Base-by-base conservation (phyloP, 163 green algal species). In the Prototheca cutis region DNA sequence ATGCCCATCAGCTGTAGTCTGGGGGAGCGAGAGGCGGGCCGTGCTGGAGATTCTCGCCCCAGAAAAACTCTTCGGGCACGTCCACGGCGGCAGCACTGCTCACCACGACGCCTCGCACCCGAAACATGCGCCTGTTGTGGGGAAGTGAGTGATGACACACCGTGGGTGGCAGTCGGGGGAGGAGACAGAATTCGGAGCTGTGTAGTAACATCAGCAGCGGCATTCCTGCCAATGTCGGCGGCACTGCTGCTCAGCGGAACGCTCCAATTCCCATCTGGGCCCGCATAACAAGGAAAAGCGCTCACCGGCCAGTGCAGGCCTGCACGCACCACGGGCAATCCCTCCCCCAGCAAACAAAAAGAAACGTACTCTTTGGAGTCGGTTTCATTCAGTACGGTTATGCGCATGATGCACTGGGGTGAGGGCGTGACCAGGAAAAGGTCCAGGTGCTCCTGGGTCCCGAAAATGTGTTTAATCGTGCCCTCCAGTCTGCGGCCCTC, bases 361-460 rank as follows among this genome's bases (percentile, higher is more conserved):
- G n/a, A n/a, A n/a, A n/a, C 33, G 21, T 23, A 60, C 53, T 33
- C 32, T 31, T 27, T 24, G 23, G 33, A 30, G 17, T 27, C 32
- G 21, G 53, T 60, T 18, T 3, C 21, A 4, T 7, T 8, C 15
- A 32, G 21, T n/a, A 33, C 33, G 3, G 21, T 27, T 7, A 60
- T 33, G 21, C 28, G 33, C 23, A 60, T n/a, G 6, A 48, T 4
- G 31, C 53, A 60, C 5, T 33, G 29, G 0, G n/a, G 53, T 2
- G 53, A 48, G 5, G 28, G 33, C 0, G 53, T 51, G n/a, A 48
- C 33, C 3, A 51, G n/a, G 32, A 60, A 19, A n/a, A 60, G 23
- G 19, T 49, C 18, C 30, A 60, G 53, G 33, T 60, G 53, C 24
- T 60, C 53, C 31, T 60, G 53, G 4, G 53, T 60, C 28, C n/a